Base-by-base conservation (phyloP, 345 rosid genomes). In the Anacardium occidentale region DNA sequence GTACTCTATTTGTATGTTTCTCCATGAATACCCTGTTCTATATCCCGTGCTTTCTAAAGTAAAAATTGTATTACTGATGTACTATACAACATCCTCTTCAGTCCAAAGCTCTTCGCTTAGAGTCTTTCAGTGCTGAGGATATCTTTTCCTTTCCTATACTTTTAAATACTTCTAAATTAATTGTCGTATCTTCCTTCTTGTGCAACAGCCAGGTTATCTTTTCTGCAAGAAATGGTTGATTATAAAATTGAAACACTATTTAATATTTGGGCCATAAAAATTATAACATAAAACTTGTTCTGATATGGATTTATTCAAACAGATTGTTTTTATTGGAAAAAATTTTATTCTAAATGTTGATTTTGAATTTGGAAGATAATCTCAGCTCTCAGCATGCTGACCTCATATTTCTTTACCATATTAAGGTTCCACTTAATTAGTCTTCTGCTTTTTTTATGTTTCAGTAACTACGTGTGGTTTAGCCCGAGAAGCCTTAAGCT, bases 381-480 rank as follows among this genome's bases (percentile, higher is more conserved):
- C 53, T 13, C 48, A 45, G 47, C 57, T 32, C 7, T 20, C 6
- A 25, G 5, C 29, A 14, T 34, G 42, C 64, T 22, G 22, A 18
- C 45, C 25, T 42, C 18, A 29, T 44, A 59, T 70, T 58, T 45
- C n/a, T 42, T 22, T 50, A 50, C 18, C 32, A 51, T 73, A 78
- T 60, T 61, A 54, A 71, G 8, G 42, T 37, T 37, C 37, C 52
- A 53, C 61, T 55, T 29, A 37, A 37, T 34, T 26, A 50, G 37
- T 81, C 65, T 32, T 29, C 74, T 83, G 47, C 32, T 25, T 57
- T 66, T 66, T 53, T 52, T 58, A 64, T 75, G 68, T 63, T 81
- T 48, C 81, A 92, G 98, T 94, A 59, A 94, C 98, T 14, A 94
- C 98, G 0, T 89, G 96, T 61, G 83, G 91, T 40, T 84, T 94